A percentile compares a stretch with the other conserved stretches of the same genome.
These are phyloP conservation scores for Clitopilus passeckerianus DNA, from an alignment of 768 basidiomycete genomes.

Conservation along the genomic window DNA sequence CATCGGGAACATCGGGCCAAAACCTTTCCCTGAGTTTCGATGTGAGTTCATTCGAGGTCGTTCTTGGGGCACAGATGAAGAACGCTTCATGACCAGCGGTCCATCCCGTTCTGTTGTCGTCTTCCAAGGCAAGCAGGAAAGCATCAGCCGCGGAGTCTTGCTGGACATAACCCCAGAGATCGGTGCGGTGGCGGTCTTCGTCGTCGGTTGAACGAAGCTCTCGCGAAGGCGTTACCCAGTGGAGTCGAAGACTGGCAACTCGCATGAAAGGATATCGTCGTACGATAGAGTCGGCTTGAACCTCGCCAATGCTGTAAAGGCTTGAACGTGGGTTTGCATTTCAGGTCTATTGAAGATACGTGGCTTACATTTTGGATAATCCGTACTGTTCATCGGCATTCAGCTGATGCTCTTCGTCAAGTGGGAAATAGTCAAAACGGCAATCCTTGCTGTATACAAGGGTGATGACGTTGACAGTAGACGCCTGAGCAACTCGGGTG, in stretches of 20 bases:
- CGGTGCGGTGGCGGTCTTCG: conserved; percentile 27
- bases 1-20: conserved; percentile 51
- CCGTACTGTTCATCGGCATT: conserved; percentile 68
- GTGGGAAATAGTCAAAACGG: conserved; percentile 57
- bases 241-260: conserved; percentile 66
- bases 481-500: conserved; percentile 57
- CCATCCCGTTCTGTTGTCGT: conserved; percentile 30
- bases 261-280: conserved; percentile 55
- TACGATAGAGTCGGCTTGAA: conserved; percentile 65
- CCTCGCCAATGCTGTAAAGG: conserved; percentile 49
- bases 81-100: conserved; percentile 57
- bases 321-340: background rate
- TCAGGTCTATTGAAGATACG: too few relatives aligned
- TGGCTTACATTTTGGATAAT: conserved; percentile 56
- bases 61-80: conserved; percentile 59
- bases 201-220: conserved; percentile 21
- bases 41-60: conserved; percentile 40
- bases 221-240: conserved; percentile 46
- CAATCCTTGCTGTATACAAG: conserved; percentile 40
- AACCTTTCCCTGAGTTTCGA: conserved; percentile 38
- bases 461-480: conserved; percentile 56
- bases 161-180: conserved; percentile 68
- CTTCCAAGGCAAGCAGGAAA: conserved; percentile 52
- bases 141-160: conserved; percentile 63
- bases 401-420: conserved; percentile 60